Conservation (phyloP, 805 yeast species). For the Spathaspora boniae region DNA sequence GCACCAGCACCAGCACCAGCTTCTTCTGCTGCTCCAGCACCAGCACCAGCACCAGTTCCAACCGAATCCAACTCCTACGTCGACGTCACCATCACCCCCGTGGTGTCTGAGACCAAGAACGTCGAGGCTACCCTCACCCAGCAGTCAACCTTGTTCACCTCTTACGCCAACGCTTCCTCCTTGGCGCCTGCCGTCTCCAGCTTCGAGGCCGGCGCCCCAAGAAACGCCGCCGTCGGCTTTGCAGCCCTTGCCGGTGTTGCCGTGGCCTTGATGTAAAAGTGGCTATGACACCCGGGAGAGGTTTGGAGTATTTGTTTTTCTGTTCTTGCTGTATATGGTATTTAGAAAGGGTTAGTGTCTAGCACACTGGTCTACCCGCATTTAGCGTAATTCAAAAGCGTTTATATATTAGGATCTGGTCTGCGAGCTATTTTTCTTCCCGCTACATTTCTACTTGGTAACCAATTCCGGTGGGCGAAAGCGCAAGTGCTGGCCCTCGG, state of each 20-base stretch:
- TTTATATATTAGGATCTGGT: too few species aligned
- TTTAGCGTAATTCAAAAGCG: too few species aligned
- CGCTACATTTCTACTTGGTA: too few species aligned
- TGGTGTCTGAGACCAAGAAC: slow-evolving; percentile 43
- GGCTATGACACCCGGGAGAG: too few species aligned
- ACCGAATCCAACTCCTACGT: slow-evolving; percentile 28
- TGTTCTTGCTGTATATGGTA: too few species aligned
- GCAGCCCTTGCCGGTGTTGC: slow-evolving; percentile 42
- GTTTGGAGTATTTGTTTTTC: too few species aligned
- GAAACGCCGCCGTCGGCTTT: slow-evolving; percentile 27
- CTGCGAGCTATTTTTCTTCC: too few species aligned
- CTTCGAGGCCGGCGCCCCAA: slow-evolving; percentile 21
- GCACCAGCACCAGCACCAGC: slow-evolving; percentile 10
- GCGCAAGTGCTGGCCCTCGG: slow-evolving; percentile 59
- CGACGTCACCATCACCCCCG: slow-evolving; percentile 50
- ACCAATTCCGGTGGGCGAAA: slow-evolving; percentile 51
- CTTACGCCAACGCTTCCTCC: slow-evolving; percentile 17
- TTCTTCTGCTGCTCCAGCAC: slow-evolving; percentile 11
- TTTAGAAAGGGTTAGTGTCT: too few species aligned
- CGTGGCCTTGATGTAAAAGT: slow-evolving; percentile 36
- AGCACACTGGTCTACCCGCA: too few species aligned
- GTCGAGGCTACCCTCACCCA: slow-evolving; percentile 39
- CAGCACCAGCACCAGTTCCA: slow-evolving; percentile 14
- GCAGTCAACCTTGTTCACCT: slow-evolving; percentile 35
- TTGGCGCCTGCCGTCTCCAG: slow-evolving; percentile 11